phyloP scores from a whole-genome alignment of 2,329 filamentous ascomycete genomes.

The Trichophyton simii region DNA sequence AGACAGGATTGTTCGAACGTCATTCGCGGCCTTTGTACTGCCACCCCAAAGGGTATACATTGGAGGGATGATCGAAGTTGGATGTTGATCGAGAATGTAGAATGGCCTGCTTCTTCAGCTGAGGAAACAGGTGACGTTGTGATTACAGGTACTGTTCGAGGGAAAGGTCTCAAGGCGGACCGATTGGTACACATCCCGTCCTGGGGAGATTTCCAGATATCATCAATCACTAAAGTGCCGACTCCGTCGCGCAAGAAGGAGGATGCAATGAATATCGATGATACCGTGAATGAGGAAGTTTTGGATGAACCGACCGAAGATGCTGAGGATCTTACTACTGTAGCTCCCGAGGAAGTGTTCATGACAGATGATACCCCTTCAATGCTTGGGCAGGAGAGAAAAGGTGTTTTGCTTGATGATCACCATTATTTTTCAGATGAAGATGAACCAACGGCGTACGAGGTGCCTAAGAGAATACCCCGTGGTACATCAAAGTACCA shows the following conservation, averaged over 20 bases:
- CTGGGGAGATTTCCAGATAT: conserved; percentile 87
- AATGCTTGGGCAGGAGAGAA: conserved; percentile 47
- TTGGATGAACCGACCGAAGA: conserved; percentile 65
- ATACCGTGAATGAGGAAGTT: conserved; percentile 35
- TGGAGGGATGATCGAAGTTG: conserved; percentile 95
- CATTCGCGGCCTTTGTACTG: conserved; percentile 81
- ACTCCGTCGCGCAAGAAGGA: conserved; percentile 42
- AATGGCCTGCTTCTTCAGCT: conserved; percentile 49
- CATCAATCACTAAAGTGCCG: conserved; percentile 71
- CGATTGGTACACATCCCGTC: conserved; percentile 82
- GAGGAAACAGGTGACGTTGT: conserved; percentile 45
- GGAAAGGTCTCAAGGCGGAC: conserved; percentile 77
- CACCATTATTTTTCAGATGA: conserved; percentile 98
- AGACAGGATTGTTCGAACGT: conserved; percentile 84
- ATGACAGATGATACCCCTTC: conserved; percentile 56
- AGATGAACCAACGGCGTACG: conserved; percentile 52
- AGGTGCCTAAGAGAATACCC: conserved; percentile 61
- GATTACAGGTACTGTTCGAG: conserved; percentile 74
- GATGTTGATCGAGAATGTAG: conserved; percentile 77
- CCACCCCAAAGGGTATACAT: conserved; percentile 80
- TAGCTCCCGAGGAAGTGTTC: conserved; percentile 73
- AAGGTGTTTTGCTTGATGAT: conserved; percentile 86
- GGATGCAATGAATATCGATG: conserved; percentile 57
- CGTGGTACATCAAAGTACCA: conserved; percentile 91
- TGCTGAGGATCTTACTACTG: conserved; percentile 66